Percentiles rank a stretch among this genome's conserved stretches.
Conservation (phyloP, 306 rosid species). For the Mucuna pruriens region DNA sequence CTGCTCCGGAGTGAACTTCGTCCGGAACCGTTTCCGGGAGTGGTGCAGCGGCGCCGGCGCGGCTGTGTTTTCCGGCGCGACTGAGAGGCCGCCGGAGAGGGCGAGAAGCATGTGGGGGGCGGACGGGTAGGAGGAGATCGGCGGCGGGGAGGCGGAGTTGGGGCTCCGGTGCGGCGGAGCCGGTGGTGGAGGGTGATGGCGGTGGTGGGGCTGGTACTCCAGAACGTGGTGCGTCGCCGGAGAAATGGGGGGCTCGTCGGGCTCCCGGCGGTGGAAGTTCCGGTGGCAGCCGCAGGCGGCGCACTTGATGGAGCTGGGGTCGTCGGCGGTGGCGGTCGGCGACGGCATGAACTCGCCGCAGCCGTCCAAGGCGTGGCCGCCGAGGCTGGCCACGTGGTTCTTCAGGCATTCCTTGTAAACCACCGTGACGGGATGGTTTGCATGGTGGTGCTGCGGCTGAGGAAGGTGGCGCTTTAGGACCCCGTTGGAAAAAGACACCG, state of each 20-base stretch:
- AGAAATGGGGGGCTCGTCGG: conserved; percentile 58
- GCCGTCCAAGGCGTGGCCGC: conserved; percentile 90
- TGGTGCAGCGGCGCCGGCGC: not conserved
- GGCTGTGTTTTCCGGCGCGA: conserved; percentile 54
- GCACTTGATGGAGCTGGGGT: conserved; percentile 85
- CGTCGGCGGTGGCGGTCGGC: conserved; percentile 57
- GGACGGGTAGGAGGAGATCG: conserved; percentile 96
- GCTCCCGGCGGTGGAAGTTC: conserved; percentile 96
- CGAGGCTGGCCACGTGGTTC: conserved; percentile 88
- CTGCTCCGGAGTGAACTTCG: conserved; percentile 80
- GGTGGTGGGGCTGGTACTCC: conserved; percentile 88
- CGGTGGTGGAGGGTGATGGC: conserved; percentile 69
- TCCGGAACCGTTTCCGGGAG: conserved; percentile 69
- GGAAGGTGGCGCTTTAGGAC: conserved; percentile 77
- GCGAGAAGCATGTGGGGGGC: conserved; percentile 95
- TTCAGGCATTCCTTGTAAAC: conserved; percentile 83
- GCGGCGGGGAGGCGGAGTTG: conserved; percentile 87
- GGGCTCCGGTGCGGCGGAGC: conserved; percentile 67
- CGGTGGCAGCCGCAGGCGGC: conserved; percentile 99
- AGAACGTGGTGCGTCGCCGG: conserved; percentile 50
- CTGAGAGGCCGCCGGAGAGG: conserved; percentile 60
- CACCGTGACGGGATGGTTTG: conserved; percentile 26
- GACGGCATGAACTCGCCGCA: conserved; percentile 98
- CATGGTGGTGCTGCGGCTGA: conserved; percentile 53
- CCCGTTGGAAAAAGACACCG: conserved; percentile 73